A percentile compares a stretch with the other conserved stretches of the same genome.
Evolutionary conservation across 1,284 basidiomycete genomes (phyloP).

Genomic region (Trichosporon sp.): DNA sequence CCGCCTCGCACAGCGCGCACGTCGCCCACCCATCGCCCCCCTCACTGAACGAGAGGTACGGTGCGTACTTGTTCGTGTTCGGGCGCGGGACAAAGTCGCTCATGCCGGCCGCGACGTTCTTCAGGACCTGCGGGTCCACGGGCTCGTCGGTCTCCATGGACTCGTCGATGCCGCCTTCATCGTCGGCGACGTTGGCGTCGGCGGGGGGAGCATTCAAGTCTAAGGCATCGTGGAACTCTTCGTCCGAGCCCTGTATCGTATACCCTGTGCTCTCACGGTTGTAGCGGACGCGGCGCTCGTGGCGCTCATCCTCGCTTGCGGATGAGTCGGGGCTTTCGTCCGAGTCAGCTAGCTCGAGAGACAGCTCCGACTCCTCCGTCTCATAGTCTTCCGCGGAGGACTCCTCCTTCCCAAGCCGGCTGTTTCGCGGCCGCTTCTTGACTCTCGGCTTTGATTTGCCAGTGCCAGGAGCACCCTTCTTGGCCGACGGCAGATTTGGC

Average conservation of each 20-base stretch:
- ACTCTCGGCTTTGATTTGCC: neutral
- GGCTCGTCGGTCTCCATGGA: conserved; percentile 2
- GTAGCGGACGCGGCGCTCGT: neutral
- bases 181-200: neutral
- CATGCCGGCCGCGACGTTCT: neutral
- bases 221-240: neutral
- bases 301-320: neutral
- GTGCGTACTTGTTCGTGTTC: neutral
- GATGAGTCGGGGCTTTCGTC: neutral
- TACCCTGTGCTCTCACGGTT: neutral
- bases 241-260: neutral
- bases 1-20: conserved; percentile 1
- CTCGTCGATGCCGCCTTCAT: neutral
- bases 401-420: neutral
- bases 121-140: neutral
- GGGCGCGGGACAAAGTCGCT: conserved; percentile 3
- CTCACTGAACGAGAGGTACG: neutral
- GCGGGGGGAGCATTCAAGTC: neutral
- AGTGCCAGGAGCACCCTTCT: neutral
- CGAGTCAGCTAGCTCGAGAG: neutral
- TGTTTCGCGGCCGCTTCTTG: neutral
- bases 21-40: neutral
- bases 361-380: neutral
- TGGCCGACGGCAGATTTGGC: neutral
- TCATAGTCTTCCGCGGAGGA: neutral